A percentile compares a stretch with the other conserved stretches of the same genome.
phyloP scores from a whole-genome alignment of 192 early-diverging fungal genomes.

The Podila epicladia region DNA sequence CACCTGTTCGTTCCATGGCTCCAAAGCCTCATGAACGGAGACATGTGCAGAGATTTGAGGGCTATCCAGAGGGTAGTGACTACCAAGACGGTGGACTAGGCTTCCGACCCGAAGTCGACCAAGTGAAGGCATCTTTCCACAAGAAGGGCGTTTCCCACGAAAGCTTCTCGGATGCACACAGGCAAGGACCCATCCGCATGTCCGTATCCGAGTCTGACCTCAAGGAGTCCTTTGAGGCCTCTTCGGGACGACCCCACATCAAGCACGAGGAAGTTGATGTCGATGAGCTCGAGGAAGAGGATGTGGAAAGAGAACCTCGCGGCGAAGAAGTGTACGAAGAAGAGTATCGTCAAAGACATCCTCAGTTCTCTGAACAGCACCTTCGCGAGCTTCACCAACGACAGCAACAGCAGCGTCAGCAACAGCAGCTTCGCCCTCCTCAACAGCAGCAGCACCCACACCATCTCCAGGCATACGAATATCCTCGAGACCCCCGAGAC shows the following conservation, averaged over 20 bases:
- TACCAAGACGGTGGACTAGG: no score
- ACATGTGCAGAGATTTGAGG: no score
- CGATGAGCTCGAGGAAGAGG: neutral
- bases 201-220: slow-evolving; percentile 1
- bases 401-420: neutral
- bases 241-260: neutral
- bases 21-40: no score
- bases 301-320: neutral
- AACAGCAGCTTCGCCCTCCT: neutral
- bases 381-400: neutral
- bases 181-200: neutral
- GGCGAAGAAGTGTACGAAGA: no score
- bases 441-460: slow-evolving; percentile 1
- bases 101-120: no score
- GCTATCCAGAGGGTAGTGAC: no score
- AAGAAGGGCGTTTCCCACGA: neutral
- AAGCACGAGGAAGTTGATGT: neutral
- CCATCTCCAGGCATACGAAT: slow-evolving; percentile 11
- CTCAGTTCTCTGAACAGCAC: neutral
- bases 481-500: neutral
- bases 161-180: neutral
- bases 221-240: neutral
- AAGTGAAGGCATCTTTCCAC: neutral
- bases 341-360: neutral
- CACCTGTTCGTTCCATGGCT: no score